phyloP scores from a whole-genome alignment of 78 protist genomes.

The Dictyostelium citrinum region DNA sequence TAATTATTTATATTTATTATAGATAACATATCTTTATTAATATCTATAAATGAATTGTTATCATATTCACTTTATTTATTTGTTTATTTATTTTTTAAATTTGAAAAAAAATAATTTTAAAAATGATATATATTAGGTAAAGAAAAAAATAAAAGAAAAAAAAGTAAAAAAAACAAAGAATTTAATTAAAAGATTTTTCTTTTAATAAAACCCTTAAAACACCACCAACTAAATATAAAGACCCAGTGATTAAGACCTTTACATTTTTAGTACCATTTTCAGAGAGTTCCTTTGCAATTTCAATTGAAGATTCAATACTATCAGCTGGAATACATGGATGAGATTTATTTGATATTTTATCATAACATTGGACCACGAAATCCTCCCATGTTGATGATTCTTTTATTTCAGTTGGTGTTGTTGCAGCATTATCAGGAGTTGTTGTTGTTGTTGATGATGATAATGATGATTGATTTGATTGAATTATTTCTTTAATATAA shows the following conservation, averaged over 20 bases:
- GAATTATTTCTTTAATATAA: neutral
- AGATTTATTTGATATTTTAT: neutral
- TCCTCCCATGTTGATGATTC: constrained; percentile 13
- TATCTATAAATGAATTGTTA: too few relatives aligned
- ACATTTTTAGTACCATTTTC: constrained; percentile 21
- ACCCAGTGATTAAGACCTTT: constrained; percentile 69
- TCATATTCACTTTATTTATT: neutral
- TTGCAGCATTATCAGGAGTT: neutral
- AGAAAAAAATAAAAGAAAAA: neutral
- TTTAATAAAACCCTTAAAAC: neutral
- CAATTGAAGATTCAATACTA: neutral
- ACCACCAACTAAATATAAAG: constrained; percentile 73
- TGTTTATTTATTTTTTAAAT: too few relatives aligned
- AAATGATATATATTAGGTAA: neutral
- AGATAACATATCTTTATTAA: too few relatives aligned
- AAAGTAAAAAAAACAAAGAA: neutral
- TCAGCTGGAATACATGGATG: neutral
- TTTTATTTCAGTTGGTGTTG: neutral
- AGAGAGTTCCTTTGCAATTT: neutral
- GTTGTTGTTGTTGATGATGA: neutral
- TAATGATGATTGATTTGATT: neutral
- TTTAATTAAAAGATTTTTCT: constrained; percentile 1
- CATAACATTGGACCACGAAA: constrained; percentile 1
- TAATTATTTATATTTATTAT: too few relatives aligned
- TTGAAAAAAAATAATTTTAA: neutral